These are phyloP conservation scores for Tulasnella sp. DNA, from an alignment of 768 basidiomycete species.

Conservation along the genomic window DNA sequence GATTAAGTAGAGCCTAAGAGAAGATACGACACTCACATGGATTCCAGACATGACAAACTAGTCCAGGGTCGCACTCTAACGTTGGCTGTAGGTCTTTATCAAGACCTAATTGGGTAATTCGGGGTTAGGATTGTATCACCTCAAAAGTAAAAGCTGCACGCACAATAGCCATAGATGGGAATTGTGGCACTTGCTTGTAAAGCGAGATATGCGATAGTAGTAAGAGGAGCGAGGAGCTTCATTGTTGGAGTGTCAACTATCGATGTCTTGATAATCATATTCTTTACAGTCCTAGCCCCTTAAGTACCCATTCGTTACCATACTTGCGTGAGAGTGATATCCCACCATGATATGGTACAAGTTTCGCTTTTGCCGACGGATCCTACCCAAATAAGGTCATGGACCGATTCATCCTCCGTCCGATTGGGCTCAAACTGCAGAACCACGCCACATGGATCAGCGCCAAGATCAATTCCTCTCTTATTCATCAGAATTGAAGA, in stretches of 20 bases:
- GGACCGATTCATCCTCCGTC: neutral
- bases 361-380: neutral
- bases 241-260: neutral
- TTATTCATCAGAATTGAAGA: neutral
- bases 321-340: neutral
- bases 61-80: neutral
- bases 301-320: neutral
- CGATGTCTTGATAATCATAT: neutral
- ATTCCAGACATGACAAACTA: neutral
- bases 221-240: neutral
- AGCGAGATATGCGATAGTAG: neutral
- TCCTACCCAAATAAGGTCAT: neutral
- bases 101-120: neutral
- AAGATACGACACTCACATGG: neutral
- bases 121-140: neutral
- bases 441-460: neutral
- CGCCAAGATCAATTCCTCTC: neutral
- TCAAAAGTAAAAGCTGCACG: neutral
- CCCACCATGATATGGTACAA: neutral
- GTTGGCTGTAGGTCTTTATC: neutral
- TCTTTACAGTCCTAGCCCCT: neutral
- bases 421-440: neutral
- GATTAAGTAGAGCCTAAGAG: neutral
- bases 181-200: neutral
- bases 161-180: neutral